Percentiles rank a stretch among this genome's conserved stretches.
Conservation (phyloP, 129 eudicot genomes). For the Flaveria robusta region DNA sequence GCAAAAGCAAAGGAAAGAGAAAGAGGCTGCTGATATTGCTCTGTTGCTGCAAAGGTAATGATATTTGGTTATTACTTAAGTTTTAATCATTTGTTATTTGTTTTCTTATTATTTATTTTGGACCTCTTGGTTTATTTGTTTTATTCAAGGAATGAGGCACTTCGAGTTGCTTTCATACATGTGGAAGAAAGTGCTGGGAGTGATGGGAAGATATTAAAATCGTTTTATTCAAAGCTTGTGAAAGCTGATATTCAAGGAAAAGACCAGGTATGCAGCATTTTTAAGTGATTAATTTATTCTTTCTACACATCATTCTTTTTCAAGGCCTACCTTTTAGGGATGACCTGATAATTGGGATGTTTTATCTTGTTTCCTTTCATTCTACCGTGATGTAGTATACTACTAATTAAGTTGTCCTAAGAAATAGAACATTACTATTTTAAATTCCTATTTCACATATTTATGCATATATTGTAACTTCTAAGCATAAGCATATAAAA, state of each 20-base stretch:
- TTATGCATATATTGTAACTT: not conserved
- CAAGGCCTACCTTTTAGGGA: not conserved
- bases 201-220: slow-evolving; percentile 56
- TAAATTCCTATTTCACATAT: not conserved
- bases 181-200: slow-evolving; percentile 58
- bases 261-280: slow-evolving; percentile 66
- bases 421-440: not conserved
- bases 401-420: not conserved
- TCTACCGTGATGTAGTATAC: not conserved
- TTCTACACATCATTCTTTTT: slow-evolving; percentile 7
- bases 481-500: not conserved
- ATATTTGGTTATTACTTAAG: not conserved
- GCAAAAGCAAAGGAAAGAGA: slow-evolving; percentile 82
- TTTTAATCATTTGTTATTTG: not conserved
- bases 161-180: slow-evolving; percentile 98
- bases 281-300: slow-evolving; percentile 9
- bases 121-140: slow-evolving; percentile 2
- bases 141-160: slow-evolving; percentile 83
- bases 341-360: not conserved
- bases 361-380: not conserved
- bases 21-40: slow-evolving; percentile 95
- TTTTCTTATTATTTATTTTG: slow-evolving; percentile 4
- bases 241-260: slow-evolving; percentile 98
- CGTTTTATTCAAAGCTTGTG: slow-evolving; percentile 85
- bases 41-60: slow-evolving; percentile 76